Conservation (phyloP, 441 rosid species). For the Adansonia madagascariensis region DNA sequence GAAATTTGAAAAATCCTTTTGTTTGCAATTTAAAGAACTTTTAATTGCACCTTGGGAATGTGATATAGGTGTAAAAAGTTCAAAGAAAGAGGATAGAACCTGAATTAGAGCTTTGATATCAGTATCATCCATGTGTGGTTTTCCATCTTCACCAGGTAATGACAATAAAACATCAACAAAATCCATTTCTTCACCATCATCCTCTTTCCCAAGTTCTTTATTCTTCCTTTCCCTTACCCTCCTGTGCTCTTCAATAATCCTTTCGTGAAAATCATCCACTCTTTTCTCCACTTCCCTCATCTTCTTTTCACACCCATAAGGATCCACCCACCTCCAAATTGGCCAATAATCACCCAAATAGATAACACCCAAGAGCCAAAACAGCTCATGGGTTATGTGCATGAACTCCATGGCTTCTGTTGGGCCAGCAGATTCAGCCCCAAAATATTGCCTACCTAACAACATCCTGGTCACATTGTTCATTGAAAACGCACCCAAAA, state of each 20-base stretch:
- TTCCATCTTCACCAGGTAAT: slow-evolving; percentile 72
- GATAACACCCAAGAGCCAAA: slow-evolving; percentile 70
- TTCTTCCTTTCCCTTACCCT: slow-evolving; percentile 32
- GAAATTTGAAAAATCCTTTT: too few relatives aligned
- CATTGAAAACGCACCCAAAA: slow-evolving; percentile 83
- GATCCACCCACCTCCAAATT: slow-evolving; percentile 91
- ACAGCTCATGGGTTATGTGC: slow-evolving; percentile 76
- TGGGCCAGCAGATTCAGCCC: slow-evolving; percentile 57
- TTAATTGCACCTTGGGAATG: not conserved
- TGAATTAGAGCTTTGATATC: slow-evolving; percentile 92
- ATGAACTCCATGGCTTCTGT: slow-evolving; percentile 81
- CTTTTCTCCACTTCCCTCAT: slow-evolving; percentile 87
- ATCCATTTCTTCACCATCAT: slow-evolving; percentile 49
- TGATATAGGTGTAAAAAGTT: not conserved
- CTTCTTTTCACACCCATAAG: slow-evolving; percentile 67
- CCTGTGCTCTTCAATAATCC: slow-evolving; percentile 67
- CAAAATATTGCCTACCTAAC: slow-evolving; percentile 78
- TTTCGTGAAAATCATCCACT: slow-evolving; percentile 77
- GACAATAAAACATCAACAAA: slow-evolving; percentile 85
- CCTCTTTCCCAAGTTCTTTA: slow-evolving; percentile 19
- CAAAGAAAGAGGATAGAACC: slow-evolving; percentile 33
- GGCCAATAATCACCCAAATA: slow-evolving; percentile 89
- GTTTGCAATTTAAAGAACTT: too few relatives aligned
- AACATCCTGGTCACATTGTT: slow-evolving; percentile 91
- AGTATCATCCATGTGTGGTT: slow-evolving; percentile 65